Evolutionary conservation across 2,329 filamentous ascomycete genomes (phyloP).

Genomic region (Claviceps sp.): DNA sequence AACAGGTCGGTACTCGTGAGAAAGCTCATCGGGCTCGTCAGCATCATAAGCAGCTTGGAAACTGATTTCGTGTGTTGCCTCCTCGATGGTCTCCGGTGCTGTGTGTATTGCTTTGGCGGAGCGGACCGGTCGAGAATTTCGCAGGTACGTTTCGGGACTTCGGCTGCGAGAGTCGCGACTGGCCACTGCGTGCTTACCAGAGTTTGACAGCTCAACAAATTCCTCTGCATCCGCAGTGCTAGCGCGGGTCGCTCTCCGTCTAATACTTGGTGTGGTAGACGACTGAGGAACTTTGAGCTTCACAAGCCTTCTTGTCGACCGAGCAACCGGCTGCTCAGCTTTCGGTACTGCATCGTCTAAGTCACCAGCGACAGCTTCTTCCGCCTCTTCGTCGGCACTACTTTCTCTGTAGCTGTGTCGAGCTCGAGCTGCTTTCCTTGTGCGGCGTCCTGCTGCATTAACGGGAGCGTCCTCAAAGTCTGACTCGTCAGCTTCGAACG

Average conservation of each 20-base stretch:
- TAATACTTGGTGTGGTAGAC: constrained; percentile 13
- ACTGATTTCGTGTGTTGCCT: constrained; percentile 40
- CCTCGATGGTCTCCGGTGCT: constrained; percentile 33
- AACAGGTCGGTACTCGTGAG: constrained; percentile 16
- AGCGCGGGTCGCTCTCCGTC: constrained; percentile 37
- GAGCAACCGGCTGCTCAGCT: constrained; percentile 15
- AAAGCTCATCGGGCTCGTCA: constrained; percentile 25
- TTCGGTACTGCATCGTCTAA: constrained; percentile 13
- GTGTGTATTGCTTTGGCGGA: constrained; percentile 37
- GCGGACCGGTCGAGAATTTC: constrained; percentile 31
- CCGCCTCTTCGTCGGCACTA: constrained; percentile 26
- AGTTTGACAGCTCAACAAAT: constrained; percentile 45
- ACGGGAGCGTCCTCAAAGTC: constrained; percentile 27
- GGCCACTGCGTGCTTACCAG: constrained; percentile 41
- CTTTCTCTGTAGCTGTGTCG: constrained; percentile 34
- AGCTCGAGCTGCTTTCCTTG: constrained; percentile 34
- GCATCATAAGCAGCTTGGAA: constrained; percentile 17
- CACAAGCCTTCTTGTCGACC: constrained; percentile 26
- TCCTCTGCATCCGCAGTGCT: constrained; percentile 41
- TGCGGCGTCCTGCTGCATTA: constrained; percentile 33
- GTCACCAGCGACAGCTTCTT: constrained; percentile 16
- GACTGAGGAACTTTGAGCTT: constrained; percentile 28
- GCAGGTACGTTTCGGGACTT: constrained; percentile 38
- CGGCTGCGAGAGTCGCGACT: constrained; percentile 38
- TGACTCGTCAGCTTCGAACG: constrained; percentile 30